Evolutionary conservation across 495 filamentous ascomycete species (phyloP).

Genomic region (Acidomyces sp.): DNA sequence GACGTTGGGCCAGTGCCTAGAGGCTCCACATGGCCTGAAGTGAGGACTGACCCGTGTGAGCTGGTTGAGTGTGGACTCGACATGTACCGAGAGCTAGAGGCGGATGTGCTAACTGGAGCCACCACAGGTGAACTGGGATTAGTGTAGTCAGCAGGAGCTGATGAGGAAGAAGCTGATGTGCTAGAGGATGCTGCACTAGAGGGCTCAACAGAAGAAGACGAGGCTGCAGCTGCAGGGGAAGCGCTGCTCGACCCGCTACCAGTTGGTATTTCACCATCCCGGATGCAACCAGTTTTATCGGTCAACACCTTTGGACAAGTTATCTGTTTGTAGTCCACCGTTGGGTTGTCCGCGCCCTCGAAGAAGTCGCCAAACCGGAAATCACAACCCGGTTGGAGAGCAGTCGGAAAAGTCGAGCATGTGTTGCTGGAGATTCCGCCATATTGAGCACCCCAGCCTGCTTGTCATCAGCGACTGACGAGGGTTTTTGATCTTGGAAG

Average conservation of each 20-base stretch:
- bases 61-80: background rate
- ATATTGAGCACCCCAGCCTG: slow-evolving; percentile 48
- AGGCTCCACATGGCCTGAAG: background rate
- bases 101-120: background rate
- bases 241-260: slow-evolving; percentile 4
- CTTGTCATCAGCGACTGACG: too few relatives aligned
- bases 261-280: slow-evolving; percentile 16
- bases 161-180: background rate
- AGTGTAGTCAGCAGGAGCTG: background rate
- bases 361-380: slow-evolving; percentile 58
- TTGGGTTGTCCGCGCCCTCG: slow-evolving; percentile 46
- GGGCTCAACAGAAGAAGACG: background rate
- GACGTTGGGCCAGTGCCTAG: slow-evolving; percentile 4
- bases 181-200: background rate
- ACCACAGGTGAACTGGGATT: background rate
- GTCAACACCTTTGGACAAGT: slow-evolving; percentile 48
- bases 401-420: slow-evolving; percentile 43
- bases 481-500: too few relatives aligned
- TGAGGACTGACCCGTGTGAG: background rate
- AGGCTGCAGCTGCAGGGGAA: background rate
- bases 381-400: slow-evolving; percentile 49
- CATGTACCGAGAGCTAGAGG: background rate
- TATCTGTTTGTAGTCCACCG: slow-evolving; percentile 41
- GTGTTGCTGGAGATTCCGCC: slow-evolving; percentile 42
- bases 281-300: slow-evolving; percentile 40